A percentile compares a stretch with the other conserved stretches of the same genome.
Evolutionary conservation across 2,329 filamentous ascomycete genomes (phyloP).

Genomic region (Celoporthe dispersa): DNA sequence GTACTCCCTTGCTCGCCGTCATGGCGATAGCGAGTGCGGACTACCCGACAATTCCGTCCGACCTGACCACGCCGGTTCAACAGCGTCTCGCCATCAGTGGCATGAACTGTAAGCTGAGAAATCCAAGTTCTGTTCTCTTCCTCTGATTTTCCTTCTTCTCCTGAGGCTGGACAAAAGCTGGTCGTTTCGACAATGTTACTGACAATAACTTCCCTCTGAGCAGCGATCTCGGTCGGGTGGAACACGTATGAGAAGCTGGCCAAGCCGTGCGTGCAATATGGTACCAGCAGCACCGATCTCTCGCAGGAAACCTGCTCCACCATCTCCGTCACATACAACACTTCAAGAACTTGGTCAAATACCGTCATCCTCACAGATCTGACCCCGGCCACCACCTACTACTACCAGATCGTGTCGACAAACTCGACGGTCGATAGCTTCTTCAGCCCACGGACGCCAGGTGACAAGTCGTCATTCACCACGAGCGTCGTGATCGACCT

Average conservation of each 20-base stretch:
- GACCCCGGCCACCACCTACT: slow-evolving; percentile 59
- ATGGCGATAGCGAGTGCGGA: slow-evolving; percentile 14
- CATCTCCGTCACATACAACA: slow-evolving; percentile 28
- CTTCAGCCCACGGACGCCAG: slow-evolving; percentile 55
- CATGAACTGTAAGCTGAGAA: slow-evolving; percentile 20
- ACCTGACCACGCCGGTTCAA: slow-evolving; percentile 27
- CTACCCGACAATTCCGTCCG: slow-evolving; percentile 26
- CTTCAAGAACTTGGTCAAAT: slow-evolving; percentile 28
- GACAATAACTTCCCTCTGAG: slow-evolving; percentile 49
- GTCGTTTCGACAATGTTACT: slow-evolving; percentile 40
- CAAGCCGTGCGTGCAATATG: slow-evolving; percentile 28
- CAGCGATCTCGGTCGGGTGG: slow-evolving; percentile 39
- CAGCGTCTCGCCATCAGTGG: slow-evolving; percentile 28
- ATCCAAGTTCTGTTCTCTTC: neutral
- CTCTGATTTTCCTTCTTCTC: no score
- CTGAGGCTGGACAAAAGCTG: no score
- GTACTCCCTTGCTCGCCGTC: slow-evolving; percentile 11
- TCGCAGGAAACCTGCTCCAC: slow-evolving; percentile 18
- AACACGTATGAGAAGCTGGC: slow-evolving; percentile 26
- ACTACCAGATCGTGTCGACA: slow-evolving; percentile 61
- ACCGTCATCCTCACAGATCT: slow-evolving; percentile 37
- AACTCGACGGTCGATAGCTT: slow-evolving; percentile 60
- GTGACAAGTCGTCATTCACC: slow-evolving; percentile 58
- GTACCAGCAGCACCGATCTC: slow-evolving; percentile 18
- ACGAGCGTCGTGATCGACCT: slow-evolving; percentile 59